Evolutionary conservation across 108 stramenopile species (phyloP), one percentile per base, ranked within the genome.

Genomic region (Craspedostauros australis): DNA sequence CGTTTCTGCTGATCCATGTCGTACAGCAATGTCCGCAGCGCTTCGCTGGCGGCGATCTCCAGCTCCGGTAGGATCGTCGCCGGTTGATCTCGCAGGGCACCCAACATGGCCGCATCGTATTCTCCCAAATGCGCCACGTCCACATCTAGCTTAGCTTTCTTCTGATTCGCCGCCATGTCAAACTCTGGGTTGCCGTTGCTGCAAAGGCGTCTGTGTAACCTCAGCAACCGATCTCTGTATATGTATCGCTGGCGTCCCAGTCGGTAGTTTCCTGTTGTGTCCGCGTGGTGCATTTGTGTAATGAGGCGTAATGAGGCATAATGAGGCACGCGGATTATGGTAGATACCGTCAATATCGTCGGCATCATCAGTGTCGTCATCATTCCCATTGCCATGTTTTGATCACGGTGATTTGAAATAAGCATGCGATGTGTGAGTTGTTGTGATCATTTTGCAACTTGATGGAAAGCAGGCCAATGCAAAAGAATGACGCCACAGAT

Each of bases 111-210:
- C 7, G 75, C 65, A 59, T 93, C 92, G 54, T 93, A 93, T 66
- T 93, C 92, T 20, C 84, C 81, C 8, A 93, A 53, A 61, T 93
- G 92, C 1, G 82, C 75, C 25, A 93, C 45, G 57, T 89, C 86
- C 4, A 93, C 61, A 30, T 81, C 56, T 9, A 93, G 41, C 53
- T 60, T 73, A 5, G 72, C 64, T 40, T 64, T 46, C 23, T 79
- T 76, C 37, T 65, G 68, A 38, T 66, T 64, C 8, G n/a, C 42
- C n/a, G 37, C 46, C 3, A 16, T 4, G 23, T 23, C 21, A 0
- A 22, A 32, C 1, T 45, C 42, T 23, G 34, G 29, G 38, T 20
- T 52, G 15, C 39, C 51, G 50, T 45, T 34, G 31, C 46, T 62
- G 30, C 37, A 23, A 8, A 68, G 46, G 8, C 91, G 82, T 29